Base-by-base conservation (phyloP, 352 stramenopile species). In the Hyaloperonospora brassicae region DNA sequence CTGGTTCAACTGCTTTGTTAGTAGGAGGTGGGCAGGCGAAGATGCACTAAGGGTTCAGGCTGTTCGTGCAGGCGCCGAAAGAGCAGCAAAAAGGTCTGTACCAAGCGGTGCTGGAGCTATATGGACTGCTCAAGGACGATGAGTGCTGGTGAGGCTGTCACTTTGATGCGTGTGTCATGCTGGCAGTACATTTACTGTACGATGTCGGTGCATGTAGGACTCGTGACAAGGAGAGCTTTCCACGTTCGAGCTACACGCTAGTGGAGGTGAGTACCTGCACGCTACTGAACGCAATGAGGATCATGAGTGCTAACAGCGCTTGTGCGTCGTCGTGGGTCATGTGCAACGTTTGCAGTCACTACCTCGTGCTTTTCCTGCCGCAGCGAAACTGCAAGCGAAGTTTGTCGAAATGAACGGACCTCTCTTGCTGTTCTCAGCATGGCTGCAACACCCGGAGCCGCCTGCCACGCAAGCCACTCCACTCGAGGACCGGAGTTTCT, bases 141-240 rank as follows among this genome's bases (percentile, higher is more conserved):
- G 73, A 83, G 30, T 81, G 77, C 61, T 90, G 78, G 77, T 87
- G 63, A 35, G 52, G 5, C 24, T 48, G 10, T 10, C 23, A 12
- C 24, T 5, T 27, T 9, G 9, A 34, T 42, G 17, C 10, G 13
- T 44, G 2, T 31, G 2, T 31, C 2, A 22, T 59, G 25, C 47
- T 35, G 12, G 13, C 24, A 17, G 13, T 47, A 34, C 9, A 7
- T 14, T 12, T 8, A 14, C 21, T 10, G 21, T 50, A 30, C 35
- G 17, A 8, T 8, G 27, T 6, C 25, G 17, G 8, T 34, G 24
- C 10, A 42, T 52, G 31, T 50, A 87, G 79, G 79, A 82, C 58
- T 13, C 79, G 77, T 2, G 79, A 90, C 53, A 86, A 87, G 55
- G 79, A 90, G 17, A 90, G 79, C 55, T 90, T 88, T 50, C 79